phyloP scores from a whole-genome alignment of 2,329 filamentous ascomycete genomes.

The Fusarium udum region DNA sequence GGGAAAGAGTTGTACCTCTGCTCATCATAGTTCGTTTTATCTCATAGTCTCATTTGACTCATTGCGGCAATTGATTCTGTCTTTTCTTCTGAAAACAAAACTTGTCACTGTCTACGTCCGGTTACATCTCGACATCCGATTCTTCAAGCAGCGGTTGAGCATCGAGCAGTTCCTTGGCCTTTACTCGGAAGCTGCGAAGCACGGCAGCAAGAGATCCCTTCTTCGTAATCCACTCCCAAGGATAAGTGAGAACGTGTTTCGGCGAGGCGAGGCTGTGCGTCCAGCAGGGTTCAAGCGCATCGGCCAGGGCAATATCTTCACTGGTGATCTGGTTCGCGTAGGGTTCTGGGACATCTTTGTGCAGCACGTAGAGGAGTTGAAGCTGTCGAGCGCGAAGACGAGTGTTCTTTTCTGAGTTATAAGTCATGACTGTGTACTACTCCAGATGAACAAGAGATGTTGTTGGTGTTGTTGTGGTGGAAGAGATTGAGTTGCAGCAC shows the following conservation, averaged over 20 bases:
- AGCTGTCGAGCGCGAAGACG: not conserved
- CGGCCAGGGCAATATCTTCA: not conserved
- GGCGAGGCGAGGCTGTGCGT: not conserved
- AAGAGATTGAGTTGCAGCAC: not conserved
- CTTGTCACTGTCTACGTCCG: too few species aligned
- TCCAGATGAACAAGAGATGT: not conserved
- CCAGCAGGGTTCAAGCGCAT: not conserved
- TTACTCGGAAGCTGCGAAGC: not conserved
- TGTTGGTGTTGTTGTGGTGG: rapidly evolving
- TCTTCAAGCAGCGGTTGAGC: not conserved
- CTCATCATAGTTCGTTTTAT: rapidly evolving
- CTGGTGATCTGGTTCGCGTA: not conserved
- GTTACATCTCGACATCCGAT: not conserved
- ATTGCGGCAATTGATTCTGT: rapidly evolving
- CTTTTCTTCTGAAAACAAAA: rapidly evolving
- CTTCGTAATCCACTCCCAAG: not conserved
- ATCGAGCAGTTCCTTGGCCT: not conserved
- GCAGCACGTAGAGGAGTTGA: not conserved
- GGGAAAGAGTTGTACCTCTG: not conserved
- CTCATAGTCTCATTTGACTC: rapidly evolving
- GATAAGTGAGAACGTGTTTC: not conserved
- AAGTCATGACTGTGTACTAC: not conserved
- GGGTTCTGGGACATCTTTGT: not conserved
- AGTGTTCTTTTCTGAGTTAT: not conserved
- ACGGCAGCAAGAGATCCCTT: not conserved